A percentile compares a stretch with the other conserved stretches of the same genome.
These are phyloP conservation scores for Sphenostylis stenocarpa DNA, from an alignment of 306 rosid species.

Conservation along the genomic window DNA sequence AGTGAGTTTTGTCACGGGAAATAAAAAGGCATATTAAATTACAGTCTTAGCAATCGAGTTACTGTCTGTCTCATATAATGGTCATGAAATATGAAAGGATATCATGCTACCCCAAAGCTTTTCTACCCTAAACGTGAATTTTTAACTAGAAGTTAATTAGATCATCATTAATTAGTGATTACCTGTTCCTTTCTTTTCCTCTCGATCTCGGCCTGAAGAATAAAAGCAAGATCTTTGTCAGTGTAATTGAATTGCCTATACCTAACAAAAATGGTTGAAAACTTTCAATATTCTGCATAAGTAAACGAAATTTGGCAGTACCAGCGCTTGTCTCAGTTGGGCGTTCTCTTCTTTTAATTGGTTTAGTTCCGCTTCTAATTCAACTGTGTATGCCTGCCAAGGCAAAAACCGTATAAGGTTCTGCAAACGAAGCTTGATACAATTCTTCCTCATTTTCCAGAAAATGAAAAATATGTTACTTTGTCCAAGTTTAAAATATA, in stretches of 20 bases:
- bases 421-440: background rate
- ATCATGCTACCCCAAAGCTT: background rate
- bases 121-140: background rate
- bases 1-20: background rate
- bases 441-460: background rate
- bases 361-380: conserved; percentile 85
- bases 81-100: background rate
- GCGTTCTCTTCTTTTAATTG: conserved; percentile 70
- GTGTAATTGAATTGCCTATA: background rate
- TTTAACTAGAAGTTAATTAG: background rate
- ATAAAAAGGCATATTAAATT: too few species aligned
- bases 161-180: background rate
- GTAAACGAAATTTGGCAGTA: conserved; percentile 31
- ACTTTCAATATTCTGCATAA: background rate
- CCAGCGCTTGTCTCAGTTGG: conserved; percentile 79
- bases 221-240: conserved; percentile 10
- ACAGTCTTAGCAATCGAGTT: background rate
- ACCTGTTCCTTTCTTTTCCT: conserved; percentile 79
- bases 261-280: background rate
- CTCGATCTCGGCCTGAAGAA: conserved; percentile 65
- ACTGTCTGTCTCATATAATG: background rate
- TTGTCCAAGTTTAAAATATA: background rate
- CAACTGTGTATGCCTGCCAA: conserved; percentile 87
- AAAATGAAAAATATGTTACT: background rate
- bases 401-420: background rate